phyloP scores from a whole-genome alignment of 2,329 filamentous ascomycete species.

The Cucurbitaria berberidis region DNA sequence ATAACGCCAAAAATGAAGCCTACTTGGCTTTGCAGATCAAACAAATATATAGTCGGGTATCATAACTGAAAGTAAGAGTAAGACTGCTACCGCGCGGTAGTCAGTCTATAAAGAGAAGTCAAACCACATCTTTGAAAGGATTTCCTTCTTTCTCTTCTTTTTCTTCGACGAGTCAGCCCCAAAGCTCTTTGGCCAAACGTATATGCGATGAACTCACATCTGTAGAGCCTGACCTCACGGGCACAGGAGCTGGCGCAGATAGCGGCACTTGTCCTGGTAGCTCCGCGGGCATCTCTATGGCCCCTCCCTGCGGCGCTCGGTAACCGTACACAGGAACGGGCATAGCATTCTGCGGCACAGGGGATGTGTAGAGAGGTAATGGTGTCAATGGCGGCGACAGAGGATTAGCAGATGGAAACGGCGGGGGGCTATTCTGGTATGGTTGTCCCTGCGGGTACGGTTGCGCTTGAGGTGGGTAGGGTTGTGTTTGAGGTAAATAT shows the following conservation, averaged over 20 bases:
- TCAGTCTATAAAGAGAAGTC: not conserved
- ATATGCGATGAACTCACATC: slow-evolving; percentile 20
- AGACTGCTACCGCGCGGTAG: not conserved
- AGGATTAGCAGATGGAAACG: not conserved
- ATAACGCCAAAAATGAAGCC: not conserved
- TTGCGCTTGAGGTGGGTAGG: not conserved
- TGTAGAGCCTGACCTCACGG: slow-evolving; percentile 16
- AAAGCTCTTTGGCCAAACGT: not conserved
- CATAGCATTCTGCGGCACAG: slow-evolving; percentile 11
- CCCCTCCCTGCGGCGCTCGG: slow-evolving; percentile 13
- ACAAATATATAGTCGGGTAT: slow-evolving; percentile 8
- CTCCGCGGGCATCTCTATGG: slow-evolving; percentile 26
- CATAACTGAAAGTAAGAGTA: slow-evolving; percentile 1
- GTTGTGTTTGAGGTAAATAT: slow-evolving; percentile 9
- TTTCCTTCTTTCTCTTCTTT: slow-evolving; percentile 33
- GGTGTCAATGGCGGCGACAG: slow-evolving; percentile 24
- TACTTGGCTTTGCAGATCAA: not conserved
- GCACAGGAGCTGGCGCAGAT: slow-evolving; percentile 15
- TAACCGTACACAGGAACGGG: slow-evolving; percentile 14
- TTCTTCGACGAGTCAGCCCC: slow-evolving; percentile 15
- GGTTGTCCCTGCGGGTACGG: slow-evolving; percentile 9
- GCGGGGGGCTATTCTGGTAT: slow-evolving; percentile 7
- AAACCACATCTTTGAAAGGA: slow-evolving; percentile 28
- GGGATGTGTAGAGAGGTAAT: slow-evolving; percentile 12
- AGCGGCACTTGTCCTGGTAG: slow-evolving; percentile 19